Base-by-base conservation (phyloP, 169 alveolate genomes). In the Cryptosporidium canis region DNA sequence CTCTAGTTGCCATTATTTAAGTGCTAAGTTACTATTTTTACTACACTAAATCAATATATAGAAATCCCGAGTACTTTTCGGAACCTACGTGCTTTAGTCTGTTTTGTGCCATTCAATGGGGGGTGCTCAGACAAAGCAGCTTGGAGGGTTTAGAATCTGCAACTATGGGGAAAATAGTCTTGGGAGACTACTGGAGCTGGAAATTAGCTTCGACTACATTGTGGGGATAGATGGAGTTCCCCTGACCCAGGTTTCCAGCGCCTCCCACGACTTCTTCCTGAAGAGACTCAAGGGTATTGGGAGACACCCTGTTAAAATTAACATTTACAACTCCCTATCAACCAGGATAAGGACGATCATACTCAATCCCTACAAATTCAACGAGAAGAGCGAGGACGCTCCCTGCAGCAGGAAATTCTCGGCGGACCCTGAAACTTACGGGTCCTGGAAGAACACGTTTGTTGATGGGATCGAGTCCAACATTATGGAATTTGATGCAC, bases 191-290 rank as follows among this genome's bases (percentile, higher is more conserved):
- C 24, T 77, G 33, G 87, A 63, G 24, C 45, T 77, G 71, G 87
- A 77, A 63, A 44, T 39, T 58, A 43, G 55, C 51, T 77, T 77
- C 44, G 87, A 77, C 24, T 77, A 77, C 31, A 77, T 77, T 56
- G 87, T 77, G 33, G 87, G 87, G 27, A 61, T 77, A 18, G 72
- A 77, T 41, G 72, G 87, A 61, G 72, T 77, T 43, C 87, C 87
- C 21, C 48, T 77, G 16, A 77, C 72, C 14, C 77, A 77, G 24
- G 55, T 58, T 77, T 77, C 87, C 11, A 77, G 58, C 61, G 87
- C 87, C 16, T 77, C 87, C 14, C 87, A 77, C 35, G 87, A 77
- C 64, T 77, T 58, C 27, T 77, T 77, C 61, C 18, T 77, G 12
- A 77, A 61, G n/a, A 77, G 87, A 77, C 29, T 77, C 14, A 55